A percentile compares a stretch with the other conserved stretches of the same genome.
Evolutionary conservation across 164 flowering plant species (phyloP).

Genomic region (Hamamelis virginiana): DNA sequence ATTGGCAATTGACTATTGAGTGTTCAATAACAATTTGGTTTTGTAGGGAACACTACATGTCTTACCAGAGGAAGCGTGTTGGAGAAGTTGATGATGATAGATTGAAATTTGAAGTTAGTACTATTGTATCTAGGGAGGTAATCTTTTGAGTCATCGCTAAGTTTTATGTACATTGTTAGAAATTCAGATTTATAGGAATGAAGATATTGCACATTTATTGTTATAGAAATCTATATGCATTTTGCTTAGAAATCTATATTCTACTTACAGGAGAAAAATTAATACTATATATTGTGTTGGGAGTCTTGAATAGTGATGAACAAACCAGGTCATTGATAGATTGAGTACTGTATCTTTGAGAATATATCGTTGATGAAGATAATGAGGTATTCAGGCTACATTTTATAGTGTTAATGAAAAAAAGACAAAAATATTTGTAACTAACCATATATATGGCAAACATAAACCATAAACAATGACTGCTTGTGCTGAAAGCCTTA

Average conservation of each 20-base stretch:
- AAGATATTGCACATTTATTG: background rate
- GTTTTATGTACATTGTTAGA: background rate
- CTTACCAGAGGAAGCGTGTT: conserved; percentile 66
- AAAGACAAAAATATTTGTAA: no score
- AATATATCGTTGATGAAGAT: no score
- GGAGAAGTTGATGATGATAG: conserved; percentile 86
- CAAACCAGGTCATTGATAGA: no score
- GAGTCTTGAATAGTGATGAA: no score
- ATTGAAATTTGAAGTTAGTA: conserved; percentile 81
- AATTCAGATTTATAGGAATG: background rate
- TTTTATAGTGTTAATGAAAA: no score
- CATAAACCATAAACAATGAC: no score
- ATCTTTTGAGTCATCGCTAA: background rate
- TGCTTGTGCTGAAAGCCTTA: no score
- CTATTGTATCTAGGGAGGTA: conserved; percentile 80
- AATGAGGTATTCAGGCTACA: no score
- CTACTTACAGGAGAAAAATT: background rate
- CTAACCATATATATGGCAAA: no score
- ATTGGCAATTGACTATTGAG: no score
- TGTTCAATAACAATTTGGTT: no score
- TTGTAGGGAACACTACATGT: conserved; percentile 58
- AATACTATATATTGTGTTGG: background rate
- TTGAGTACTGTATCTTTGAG: no score
- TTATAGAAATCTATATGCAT: background rate
- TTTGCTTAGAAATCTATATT: background rate